These are phyloP conservation scores for Cystofilobasidium bisporidii DNA, from an alignment of 768 basidiomycete species.

Conservation along the genomic window DNA sequence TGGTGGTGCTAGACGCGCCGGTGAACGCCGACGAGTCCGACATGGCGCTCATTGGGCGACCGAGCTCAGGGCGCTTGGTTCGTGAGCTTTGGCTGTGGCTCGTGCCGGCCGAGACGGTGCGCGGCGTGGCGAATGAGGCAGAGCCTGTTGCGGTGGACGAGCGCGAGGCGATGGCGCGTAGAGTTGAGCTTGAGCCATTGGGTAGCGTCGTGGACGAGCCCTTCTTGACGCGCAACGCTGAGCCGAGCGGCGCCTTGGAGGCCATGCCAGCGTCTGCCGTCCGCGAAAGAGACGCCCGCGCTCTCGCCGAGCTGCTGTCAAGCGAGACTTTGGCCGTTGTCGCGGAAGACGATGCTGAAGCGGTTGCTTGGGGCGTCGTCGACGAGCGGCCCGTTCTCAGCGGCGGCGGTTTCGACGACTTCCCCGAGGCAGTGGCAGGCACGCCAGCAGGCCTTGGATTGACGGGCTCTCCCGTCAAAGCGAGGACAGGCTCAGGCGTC, in stretches of 20 bases:
- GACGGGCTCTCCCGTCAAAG: neutral
- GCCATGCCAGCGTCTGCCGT: neutral
- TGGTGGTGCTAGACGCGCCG: neutral
- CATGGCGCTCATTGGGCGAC: constrained; percentile 3
- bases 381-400: neutral
- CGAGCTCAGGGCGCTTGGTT: neutral
- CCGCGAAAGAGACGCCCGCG: neutral
- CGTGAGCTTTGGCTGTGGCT: neutral
- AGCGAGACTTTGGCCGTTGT: neutral
- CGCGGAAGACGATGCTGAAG: too few relatives aligned
- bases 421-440: neutral
- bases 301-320: neutral
- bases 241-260: neutral
- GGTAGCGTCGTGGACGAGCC: constrained; percentile 4
- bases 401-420: neutral
- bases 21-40: neutral
- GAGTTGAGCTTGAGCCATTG: neutral
- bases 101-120: neutral
- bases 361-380: neutral
- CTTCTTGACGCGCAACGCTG: constrained; percentile 11
- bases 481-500: constrained; percentile 24
- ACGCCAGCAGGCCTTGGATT: neutral
- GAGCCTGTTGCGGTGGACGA: neutral
- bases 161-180: neutral
- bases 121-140: neutral